Percentiles rank a stretch among this genome's conserved stretches.
phyloP scores from a whole-genome alignment of 805 yeast species.

The Pichia nanzhaoensis region DNA sequence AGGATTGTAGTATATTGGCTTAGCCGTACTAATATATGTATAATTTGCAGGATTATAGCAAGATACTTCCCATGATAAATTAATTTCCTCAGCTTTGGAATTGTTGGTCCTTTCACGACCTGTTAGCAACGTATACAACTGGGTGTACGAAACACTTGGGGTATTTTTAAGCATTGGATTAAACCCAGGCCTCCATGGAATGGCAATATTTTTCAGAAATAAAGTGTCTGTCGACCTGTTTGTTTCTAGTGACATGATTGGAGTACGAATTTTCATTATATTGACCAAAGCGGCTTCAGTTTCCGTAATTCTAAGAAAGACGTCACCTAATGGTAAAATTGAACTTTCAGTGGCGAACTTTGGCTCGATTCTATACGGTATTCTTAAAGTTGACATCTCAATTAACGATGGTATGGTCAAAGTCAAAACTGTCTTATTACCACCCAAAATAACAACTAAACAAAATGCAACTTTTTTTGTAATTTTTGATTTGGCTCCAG shows the following conservation, averaged over 20 bases:
- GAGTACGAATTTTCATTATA: slow-evolving; percentile 39
- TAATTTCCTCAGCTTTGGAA: slow-evolving; percentile 42
- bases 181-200: slow-evolving; percentile 76
- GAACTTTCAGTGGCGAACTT: slow-evolving; percentile 38
- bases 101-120: slow-evolving; percentile 62
- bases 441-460: slow-evolving; percentile 25
- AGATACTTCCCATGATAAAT: slow-evolving; percentile 43
- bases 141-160: slow-evolving; percentile 50
- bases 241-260: slow-evolving; percentile 24
- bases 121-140: slow-evolving; percentile 59
- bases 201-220: slow-evolving; percentile 59
- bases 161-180: slow-evolving; percentile 84
- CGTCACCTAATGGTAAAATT: slow-evolving; percentile 40
- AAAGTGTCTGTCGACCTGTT: slow-evolving; percentile 43
- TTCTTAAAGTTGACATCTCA: slow-evolving; percentile 45
- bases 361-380: slow-evolving; percentile 38
- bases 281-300: slow-evolving; percentile 49
- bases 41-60: slow-evolving; percentile 32
- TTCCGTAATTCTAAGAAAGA: slow-evolving; percentile 47
- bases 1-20: slow-evolving; percentile 30
- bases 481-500: slow-evolving; percentile 28
- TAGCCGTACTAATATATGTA: slow-evolving; percentile 21
- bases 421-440: slow-evolving; percentile 22
- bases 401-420: slow-evolving; percentile 56
- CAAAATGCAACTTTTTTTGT: slow-evolving; percentile 24